Conservation (phyloP, 805 yeast genomes). For the Starmerella vaccinii region DNA sequence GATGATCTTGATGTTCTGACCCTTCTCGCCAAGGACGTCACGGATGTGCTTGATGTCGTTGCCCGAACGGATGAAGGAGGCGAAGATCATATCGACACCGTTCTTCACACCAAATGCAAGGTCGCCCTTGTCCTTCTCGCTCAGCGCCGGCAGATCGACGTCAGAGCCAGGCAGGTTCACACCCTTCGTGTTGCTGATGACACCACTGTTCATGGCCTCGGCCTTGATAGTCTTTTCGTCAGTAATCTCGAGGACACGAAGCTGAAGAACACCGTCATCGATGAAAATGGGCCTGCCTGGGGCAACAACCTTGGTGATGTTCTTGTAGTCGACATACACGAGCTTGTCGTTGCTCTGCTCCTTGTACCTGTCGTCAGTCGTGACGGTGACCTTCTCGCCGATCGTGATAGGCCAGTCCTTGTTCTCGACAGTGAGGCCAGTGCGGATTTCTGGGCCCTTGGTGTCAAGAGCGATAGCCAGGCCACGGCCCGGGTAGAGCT, state of each 20-base stretch:
- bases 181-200: conserved; percentile 95
- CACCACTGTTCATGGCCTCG: conserved; percentile 85
- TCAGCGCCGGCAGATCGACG: conserved; percentile 94
- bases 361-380: conserved; percentile 78
- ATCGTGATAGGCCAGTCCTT: conserved; percentile 74
- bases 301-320: conserved; percentile 88
- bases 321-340: conserved; percentile 89
- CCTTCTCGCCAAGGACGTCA: conserved; percentile 91
- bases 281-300: conserved; percentile 84
- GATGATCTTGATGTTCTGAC: conserved; percentile 90
- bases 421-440: conserved; percentile 81
- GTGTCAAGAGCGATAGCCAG: conserved; percentile 97
- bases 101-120: conserved; percentile 92
- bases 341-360: conserved; percentile 61
- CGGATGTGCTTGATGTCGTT: conserved; percentile 84
- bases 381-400: conserved; percentile 82
- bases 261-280: conserved; percentile 96
- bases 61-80: conserved; percentile 94
- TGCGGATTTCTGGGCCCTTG: conserved; percentile 99
- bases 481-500: conserved; percentile 87
- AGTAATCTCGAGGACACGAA: conserved; percentile 75
- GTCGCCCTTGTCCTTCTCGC: conserved; percentile 92
- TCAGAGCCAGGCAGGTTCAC: conserved; percentile 98
- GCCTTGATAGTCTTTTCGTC: conserved; percentile 78
- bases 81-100: conserved; percentile 96